These are phyloP conservation scores for Andalucia godoyi DNA, from an alignment of 78 protist species.

Conservation along the genomic window DNA sequence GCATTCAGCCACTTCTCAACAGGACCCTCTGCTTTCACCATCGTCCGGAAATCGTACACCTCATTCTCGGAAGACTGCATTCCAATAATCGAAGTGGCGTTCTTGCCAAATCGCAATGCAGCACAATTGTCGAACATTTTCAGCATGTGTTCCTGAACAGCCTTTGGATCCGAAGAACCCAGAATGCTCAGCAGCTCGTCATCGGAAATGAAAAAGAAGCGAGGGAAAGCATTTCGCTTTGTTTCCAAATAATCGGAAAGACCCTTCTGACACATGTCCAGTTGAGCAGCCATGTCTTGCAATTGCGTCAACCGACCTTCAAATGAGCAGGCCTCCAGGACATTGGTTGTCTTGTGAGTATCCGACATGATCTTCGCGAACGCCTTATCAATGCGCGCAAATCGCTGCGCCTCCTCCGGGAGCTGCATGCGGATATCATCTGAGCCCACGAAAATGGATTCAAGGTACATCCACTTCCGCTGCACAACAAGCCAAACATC, in stretches of 20 bases:
- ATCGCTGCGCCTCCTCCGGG: conserved; percentile 75
- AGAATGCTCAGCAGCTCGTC: conserved; percentile 82
- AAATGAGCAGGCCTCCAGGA: conserved; percentile 31
- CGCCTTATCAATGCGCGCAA: conserved; percentile 51
- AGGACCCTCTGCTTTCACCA: conserved; percentile 42
- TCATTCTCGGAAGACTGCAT: conserved; percentile 69
- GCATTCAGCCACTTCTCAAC: conserved; percentile 81
- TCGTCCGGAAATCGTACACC: conserved; percentile 19
- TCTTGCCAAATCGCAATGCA: conserved; percentile 25
- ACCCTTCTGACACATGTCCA: conserved; percentile 68
- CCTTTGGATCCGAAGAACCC: conserved; percentile 37
- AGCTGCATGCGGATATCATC: conserved; percentile 85
- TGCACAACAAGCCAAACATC: conserved; percentile 65
- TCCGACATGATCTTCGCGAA: conserved; percentile 61
- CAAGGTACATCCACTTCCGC: conserved; percentile 84
- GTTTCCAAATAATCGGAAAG: conserved; percentile 72
- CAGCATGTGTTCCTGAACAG: conserved; percentile 79
- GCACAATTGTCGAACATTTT: conserved; percentile 67
- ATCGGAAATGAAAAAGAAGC: conserved; percentile 89
- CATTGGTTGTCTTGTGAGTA: conserved; percentile 31
- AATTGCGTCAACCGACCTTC: conserved; percentile 51
- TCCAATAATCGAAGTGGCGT: conserved; percentile 16
- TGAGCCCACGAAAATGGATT: conserved; percentile 68
- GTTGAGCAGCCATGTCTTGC: conserved; percentile 5
- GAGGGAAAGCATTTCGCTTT: conserved; percentile 78